These are phyloP conservation scores for Excoecaria cochinchinensis DNA, from an alignment of 345 rosid genomes.

Conservation along the genomic window DNA sequence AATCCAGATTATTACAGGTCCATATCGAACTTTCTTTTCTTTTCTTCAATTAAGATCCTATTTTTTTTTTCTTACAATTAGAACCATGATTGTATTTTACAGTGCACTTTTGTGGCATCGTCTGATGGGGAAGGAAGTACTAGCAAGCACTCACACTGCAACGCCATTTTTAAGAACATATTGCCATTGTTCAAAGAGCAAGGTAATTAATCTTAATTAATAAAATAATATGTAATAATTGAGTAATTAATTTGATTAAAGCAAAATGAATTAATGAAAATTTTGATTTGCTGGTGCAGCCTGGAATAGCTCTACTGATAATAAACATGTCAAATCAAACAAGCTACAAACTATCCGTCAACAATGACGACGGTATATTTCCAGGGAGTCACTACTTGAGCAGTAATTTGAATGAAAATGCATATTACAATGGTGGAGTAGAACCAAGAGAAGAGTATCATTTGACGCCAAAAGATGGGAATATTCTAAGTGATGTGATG, in stretches of 20 bases:
- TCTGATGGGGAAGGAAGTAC: slow-evolving; percentile 55
- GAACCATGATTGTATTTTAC: neutral
- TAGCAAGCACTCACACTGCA: slow-evolving; percentile 28
- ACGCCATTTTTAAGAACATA: slow-evolving; percentile 48
- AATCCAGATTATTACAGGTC: slow-evolving; percentile 70
- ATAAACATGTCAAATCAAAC: slow-evolving; percentile 53
- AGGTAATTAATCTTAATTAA: slow-evolving; percentile 22
- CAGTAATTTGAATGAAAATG: neutral
- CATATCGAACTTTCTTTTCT: neutral
- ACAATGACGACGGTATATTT: slow-evolving; percentile 30
- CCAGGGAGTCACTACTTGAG: neutral
- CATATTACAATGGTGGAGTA: neutral
- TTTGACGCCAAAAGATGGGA: slow-evolving; percentile 53
- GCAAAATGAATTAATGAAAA: too few species aligned
- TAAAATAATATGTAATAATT: too few species aligned
- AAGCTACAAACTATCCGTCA: slow-evolving; percentile 32
- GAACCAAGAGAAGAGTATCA: slow-evolving; percentile 53
- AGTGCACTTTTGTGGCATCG: slow-evolving; percentile 67
- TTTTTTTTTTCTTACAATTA: too few species aligned
- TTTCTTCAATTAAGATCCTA: too few species aligned
- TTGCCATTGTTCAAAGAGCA: slow-evolving; percentile 52
- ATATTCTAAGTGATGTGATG: slow-evolving; percentile 56
- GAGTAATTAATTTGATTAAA: neutral
- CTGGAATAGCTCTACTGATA: slow-evolving; percentile 43
- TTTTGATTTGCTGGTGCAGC: slow-evolving; percentile 25